phyloP scores from a whole-genome alignment of 2,329 filamentous ascomycete genomes.

The Teratosphaeria nubilosa region DNA sequence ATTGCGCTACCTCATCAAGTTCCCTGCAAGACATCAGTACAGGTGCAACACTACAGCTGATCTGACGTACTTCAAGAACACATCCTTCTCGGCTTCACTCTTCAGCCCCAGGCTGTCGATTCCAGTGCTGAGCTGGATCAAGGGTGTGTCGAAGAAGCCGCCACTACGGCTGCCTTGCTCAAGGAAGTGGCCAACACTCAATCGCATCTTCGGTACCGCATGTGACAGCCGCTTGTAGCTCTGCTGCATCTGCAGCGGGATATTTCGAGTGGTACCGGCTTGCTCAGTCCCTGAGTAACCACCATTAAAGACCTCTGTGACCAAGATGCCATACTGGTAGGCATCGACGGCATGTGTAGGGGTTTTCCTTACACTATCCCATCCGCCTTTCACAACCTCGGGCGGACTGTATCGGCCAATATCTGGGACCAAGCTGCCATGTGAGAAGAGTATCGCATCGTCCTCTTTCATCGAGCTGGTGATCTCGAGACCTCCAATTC shows the following conservation, averaged over 20 bases:
- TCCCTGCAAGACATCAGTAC: slow-evolving; percentile 40
- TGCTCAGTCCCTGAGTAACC: slow-evolving; percentile 67
- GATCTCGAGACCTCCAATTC: slow-evolving; percentile 84
- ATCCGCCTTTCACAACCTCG: slow-evolving; percentile 76
- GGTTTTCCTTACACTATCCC: slow-evolving; percentile 78
- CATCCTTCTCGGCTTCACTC: slow-evolving; percentile 69
- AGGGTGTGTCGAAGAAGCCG: slow-evolving; percentile 82
- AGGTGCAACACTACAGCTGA: neutral
- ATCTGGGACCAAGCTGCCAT: slow-evolving; percentile 79
- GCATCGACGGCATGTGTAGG: slow-evolving; percentile 76
- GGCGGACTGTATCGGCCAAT: slow-evolving; percentile 76
- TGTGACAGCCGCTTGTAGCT: slow-evolving; percentile 86
- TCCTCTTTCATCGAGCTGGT: slow-evolving; percentile 94
- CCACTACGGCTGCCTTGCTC: slow-evolving; percentile 76
- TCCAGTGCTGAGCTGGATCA: slow-evolving; percentile 86
- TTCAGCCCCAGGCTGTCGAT: slow-evolving; percentile 91
- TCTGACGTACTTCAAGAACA: slow-evolving; percentile 57
- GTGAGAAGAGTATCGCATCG: slow-evolving; percentile 84
- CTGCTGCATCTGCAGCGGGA: slow-evolving; percentile 80
- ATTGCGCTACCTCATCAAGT: slow-evolving; percentile 59
- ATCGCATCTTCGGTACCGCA: slow-evolving; percentile 75
- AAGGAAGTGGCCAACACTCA: slow-evolving; percentile 75
- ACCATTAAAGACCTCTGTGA: slow-evolving; percentile 89
- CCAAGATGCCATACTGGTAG: slow-evolving; percentile 72
- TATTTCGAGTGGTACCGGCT: slow-evolving; percentile 71